Evolutionary conservation across 1,284 basidiomycete genomes (phyloP).

Genomic region (Fomitopsis betulina): DNA sequence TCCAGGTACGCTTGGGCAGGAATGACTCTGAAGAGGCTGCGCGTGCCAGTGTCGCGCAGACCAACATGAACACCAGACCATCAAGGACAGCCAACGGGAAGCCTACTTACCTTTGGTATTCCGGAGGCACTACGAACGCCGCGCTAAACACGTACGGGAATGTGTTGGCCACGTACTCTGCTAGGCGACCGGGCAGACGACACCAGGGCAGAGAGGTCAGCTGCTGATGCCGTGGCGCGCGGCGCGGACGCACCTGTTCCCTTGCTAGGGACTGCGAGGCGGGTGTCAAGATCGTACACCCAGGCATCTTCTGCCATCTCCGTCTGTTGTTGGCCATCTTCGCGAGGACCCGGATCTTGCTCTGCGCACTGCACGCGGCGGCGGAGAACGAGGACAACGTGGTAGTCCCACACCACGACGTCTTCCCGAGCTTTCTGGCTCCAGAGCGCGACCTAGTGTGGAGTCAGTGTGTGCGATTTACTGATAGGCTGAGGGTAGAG

Average conservation of each 20-base stretch:
- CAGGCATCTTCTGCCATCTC: constrained; percentile 28
- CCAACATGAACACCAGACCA: background rate
- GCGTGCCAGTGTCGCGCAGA: background rate
- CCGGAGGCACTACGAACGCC: constrained; percentile 11
- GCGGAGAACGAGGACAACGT: constrained; percentile 57
- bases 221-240: background rate
- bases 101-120: constrained; percentile 43
- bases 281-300: constrained; percentile 66
- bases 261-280: constrained; percentile 42
- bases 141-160: constrained; percentile 39
- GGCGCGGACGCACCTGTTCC: constrained; percentile 37
- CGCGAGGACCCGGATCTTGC: constrained; percentile 6
- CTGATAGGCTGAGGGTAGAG: background rate
- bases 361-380: constrained; percentile 4
- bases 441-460: constrained; percentile 57
- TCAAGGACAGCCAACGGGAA: background rate
- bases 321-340: background rate
- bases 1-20: constrained; percentile 46
- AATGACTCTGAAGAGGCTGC: constrained; percentile 44
- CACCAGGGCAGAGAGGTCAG: background rate
- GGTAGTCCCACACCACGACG: constrained; percentile 72
- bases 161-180: constrained; percentile 53
- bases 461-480: background rate
- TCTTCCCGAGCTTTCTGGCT: constrained; percentile 43
- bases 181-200: background rate